Conservation (phyloP, 805 yeast genomes). For the Yarrowia sp. region DNA sequence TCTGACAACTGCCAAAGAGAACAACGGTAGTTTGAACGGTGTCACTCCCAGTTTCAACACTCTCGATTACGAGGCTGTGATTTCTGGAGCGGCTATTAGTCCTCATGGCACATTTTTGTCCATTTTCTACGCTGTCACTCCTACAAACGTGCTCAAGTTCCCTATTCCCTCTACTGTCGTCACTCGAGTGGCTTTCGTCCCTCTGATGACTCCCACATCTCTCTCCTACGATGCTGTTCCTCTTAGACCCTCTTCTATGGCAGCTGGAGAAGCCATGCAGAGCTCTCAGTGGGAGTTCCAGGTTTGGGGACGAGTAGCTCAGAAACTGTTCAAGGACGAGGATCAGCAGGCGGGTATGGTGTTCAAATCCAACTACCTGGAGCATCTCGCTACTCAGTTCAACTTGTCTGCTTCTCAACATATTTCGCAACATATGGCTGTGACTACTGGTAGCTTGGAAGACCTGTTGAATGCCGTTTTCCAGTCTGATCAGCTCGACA, state of each 20-base stretch:
- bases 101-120: slow-evolving; percentile 1
- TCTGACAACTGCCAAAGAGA: slow-evolving; percentile 4
- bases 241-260: slow-evolving; percentile 14
- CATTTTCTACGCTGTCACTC: slow-evolving; percentile 4
- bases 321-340: slow-evolving; percentile 4
- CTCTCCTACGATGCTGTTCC: slow-evolving; percentile 8
- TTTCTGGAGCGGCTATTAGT: neutral
- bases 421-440: neutral
- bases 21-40: slow-evolving; percentile 11
- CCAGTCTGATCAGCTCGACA: neutral
- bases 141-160: slow-evolving; percentile 12
- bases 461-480: slow-evolving; percentile 1
- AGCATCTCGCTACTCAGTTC: slow-evolving; percentile 6
- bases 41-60: slow-evolving; percentile 17
- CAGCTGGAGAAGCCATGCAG: slow-evolving; percentile 12
- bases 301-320: slow-evolving; percentile 14
- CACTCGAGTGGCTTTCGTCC: slow-evolving; percentile 4
- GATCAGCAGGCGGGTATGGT: slow-evolving; percentile 7
- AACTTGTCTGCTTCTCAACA: neutral
- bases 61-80: slow-evolving; percentile 9
- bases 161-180: slow-evolving; percentile 22
- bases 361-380: neutral
- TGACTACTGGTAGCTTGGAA: neutral
- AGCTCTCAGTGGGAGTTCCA: slow-evolving; percentile 21
- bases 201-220: neutral